Base-by-base conservation (phyloP, 2,329 filamentous ascomycete species). In the Coniochaeta ligniaria region DNA sequence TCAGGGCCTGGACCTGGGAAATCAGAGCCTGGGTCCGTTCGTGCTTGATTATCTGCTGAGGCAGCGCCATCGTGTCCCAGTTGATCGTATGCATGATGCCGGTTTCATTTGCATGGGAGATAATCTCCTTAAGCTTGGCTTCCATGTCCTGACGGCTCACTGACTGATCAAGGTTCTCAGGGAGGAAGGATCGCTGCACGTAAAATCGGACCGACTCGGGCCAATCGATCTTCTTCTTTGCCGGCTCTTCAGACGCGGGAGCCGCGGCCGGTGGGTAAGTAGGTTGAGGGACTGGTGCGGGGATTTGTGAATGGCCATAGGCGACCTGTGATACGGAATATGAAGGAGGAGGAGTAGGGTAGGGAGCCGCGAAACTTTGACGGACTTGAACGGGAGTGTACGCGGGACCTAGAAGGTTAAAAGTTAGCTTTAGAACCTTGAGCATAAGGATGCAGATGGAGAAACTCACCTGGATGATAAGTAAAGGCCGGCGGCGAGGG, bases 111-210 rank as follows among this genome's bases (percentile, higher is more conserved):
- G 91, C 91, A 60, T 87, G 81, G 63, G 89, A 91, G 72, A 99
- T 97, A 66, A 92, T 89, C 63, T 88, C 79, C 75, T 94, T 96
- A 64, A 99, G 79, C 71, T 92, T 96, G 62, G 80, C 79, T 73
- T 96, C 90, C 81, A 97, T 89, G 61, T 96, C 92, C 59, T 81
- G 69, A 59, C 83, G 83, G 58, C 78, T 73, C 54, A 93, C 83
- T 43, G 83, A 81, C 6, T 82, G 69, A 63, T 90, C 82, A 65
- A 87, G 78, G 71, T 92, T 90, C 61, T 86, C 83, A 28, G 86
- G 83, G 58, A 90, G 86, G 72, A 98, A 98, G 28, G 92, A 93
- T 70, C 92, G 87, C 69, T 92, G 89, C 35, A 98, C 94, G 76
- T 97, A 98, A 66, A 83, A 80, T 67, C 92, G 90, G 62, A 98